Base-by-base conservation (phyloP, 108 stramenopile species). In the Cyclotella atomus region DNA sequence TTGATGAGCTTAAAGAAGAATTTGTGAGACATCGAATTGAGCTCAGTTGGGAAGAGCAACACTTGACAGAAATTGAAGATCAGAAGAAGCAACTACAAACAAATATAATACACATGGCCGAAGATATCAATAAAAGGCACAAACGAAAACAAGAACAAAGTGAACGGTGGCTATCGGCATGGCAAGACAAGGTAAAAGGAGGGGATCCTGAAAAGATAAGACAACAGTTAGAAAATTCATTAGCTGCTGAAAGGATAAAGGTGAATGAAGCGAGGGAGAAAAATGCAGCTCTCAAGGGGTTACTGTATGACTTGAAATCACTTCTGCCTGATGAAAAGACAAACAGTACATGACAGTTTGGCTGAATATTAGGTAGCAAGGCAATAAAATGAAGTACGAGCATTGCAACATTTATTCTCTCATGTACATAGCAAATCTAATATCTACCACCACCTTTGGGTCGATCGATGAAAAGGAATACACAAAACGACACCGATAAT, bases 1-100 rank as follows among this genome's bases (percentile, higher is more conserved):
- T 41, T 36, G 60, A 61, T 12, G 41, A 36, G 35, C 25, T 61
- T 3, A 61, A 61, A 41, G 60, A 61, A 21, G 21, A 61, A 36
- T 38, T 23, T 12, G 12, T 61, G 21, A 21, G 38, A 2, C 38
- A 61, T 12, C 21, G 41, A 43, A 41, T 61, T 14, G 60, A 61
- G 36, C 21, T 38, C 14, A 12, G 19, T 8, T 61, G 60, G 60
- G 60, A 61, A n/a, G 41, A 41, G 19, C 60, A 61, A 14, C 60
- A 61, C 20, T 21, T 61, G 20, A 1, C 21, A 20, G 60, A 61
- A 20, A 14, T 61, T 1, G 20, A 61, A 3, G 60, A 61, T 1
- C 60, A 20, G 5, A 36, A 14, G 12, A 10, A 35, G 2, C 3
- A 19, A 12, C 41, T 61, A 43, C 19, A 2, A 20, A 41, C 12